phyloP scores from a whole-genome alignment of 1,284 basidiomycete species.

The Erythrobasidium hasegawianum region DNA sequence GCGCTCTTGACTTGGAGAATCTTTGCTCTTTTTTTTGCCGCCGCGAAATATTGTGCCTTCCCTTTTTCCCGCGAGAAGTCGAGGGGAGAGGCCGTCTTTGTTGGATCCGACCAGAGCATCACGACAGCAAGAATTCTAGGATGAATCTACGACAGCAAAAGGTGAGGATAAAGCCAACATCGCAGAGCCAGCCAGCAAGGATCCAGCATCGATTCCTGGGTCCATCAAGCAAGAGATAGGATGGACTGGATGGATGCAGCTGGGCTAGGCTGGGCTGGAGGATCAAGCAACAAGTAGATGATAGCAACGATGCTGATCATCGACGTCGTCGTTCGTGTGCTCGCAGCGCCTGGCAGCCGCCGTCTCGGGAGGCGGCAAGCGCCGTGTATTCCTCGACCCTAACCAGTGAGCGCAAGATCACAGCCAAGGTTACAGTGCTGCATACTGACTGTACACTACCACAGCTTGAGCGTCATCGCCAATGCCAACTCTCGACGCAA shows the following conservation, averaged over 20 bases:
- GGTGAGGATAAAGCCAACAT: neutral
- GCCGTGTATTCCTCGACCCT: slow-evolving; percentile 63
- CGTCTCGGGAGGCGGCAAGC: slow-evolving; percentile 94
- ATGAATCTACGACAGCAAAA: neutral
- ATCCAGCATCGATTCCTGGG: neutral
- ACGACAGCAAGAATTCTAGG: neutral
- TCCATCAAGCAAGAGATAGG: no score
- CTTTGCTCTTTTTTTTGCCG: no score
- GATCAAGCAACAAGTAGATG: neutral
- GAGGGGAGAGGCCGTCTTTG: no score
- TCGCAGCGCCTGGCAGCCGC: slow-evolving; percentile 97
- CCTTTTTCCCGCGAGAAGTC: neutral
- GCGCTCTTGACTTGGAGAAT: no score
- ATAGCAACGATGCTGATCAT: neutral
- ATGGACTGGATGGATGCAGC: no score
- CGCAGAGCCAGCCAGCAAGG: no score
- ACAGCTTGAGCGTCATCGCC: slow-evolving; percentile 45
- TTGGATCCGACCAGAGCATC: neutral
- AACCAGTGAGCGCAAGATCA: slow-evolving; percentile 33
- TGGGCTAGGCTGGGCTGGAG: neutral
- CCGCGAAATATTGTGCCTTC: no score
- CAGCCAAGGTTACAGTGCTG: neutral
- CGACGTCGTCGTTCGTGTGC: neutral
- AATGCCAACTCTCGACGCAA: slow-evolving; percentile 23
- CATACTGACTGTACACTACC: neutral